phyloP scores from a whole-genome alignment of 2,329 filamentous ascomycete species.

The Trichothecium sympodiale region DNA sequence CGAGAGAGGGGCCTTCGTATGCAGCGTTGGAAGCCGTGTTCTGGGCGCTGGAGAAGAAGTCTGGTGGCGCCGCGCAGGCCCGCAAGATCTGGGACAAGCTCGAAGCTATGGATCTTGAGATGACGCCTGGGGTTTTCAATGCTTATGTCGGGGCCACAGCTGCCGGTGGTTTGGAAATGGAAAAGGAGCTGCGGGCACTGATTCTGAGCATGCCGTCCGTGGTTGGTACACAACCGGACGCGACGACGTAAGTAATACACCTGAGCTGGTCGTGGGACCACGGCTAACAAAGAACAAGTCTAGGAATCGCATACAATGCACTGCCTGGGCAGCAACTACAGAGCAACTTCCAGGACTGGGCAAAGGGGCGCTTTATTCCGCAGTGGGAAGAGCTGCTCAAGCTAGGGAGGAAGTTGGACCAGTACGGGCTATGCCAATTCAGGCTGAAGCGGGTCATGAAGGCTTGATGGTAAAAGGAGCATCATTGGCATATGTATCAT shows the following conservation, averaged over 20 bases:
- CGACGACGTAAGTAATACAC: slow-evolving; percentile 51
- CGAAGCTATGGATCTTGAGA: slow-evolving; percentile 63
- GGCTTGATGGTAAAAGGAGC: slow-evolving; percentile 24
- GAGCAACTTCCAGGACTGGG: slow-evolving; percentile 63
- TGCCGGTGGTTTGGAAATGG: slow-evolving; percentile 56
- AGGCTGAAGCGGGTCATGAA: slow-evolving; percentile 36
- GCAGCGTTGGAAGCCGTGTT: slow-evolving; percentile 73
- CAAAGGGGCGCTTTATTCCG: slow-evolving; percentile 52
- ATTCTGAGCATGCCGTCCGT: slow-evolving; percentile 56
- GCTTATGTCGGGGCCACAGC: slow-evolving; percentile 70
- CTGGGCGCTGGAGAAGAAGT: slow-evolving; percentile 57
- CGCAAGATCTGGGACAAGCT: slow-evolving; percentile 62
- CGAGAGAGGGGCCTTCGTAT: slow-evolving; percentile 77
- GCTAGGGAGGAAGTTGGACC: slow-evolving; percentile 33
- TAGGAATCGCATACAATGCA: slow-evolving; percentile 68
- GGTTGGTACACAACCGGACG: slow-evolving; percentile 56
- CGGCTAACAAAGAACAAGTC: slow-evolving; percentile 28
- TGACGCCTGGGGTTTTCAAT: slow-evolving; percentile 62
- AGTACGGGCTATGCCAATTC: slow-evolving; percentile 35
- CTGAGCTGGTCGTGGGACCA: background rate
- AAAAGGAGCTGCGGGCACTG: slow-evolving; percentile 52
- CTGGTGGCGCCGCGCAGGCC: slow-evolving; percentile 47
- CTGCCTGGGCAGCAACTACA: slow-evolving; percentile 56
- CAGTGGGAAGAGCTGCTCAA: slow-evolving; percentile 57
- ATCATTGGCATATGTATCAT: slow-evolving; percentile 5